Evolutionary conservation across 495 filamentous ascomycete genomes (phyloP).

Genomic region (Talaromyces stipitatus): DNA sequence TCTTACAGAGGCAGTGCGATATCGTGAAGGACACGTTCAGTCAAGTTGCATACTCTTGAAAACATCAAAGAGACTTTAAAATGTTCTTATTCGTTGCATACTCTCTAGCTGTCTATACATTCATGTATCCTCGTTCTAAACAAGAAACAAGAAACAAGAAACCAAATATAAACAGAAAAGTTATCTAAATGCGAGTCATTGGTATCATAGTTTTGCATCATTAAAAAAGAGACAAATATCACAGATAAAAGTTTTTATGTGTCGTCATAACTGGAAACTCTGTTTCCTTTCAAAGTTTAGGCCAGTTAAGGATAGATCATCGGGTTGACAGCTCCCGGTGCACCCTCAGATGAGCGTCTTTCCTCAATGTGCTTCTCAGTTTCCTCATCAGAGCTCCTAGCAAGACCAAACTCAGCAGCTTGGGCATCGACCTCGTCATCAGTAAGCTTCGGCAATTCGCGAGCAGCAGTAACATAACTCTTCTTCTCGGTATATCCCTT

Average conservation of each 20-base stretch:
- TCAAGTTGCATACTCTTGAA: neutral
- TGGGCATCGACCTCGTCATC: slow-evolving; percentile 58
- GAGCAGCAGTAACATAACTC: slow-evolving; percentile 60
- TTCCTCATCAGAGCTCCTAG: neutral
- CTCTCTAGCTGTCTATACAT: neutral
- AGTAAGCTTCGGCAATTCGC: slow-evolving; percentile 61
- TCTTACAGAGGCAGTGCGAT: slow-evolving; percentile 29
- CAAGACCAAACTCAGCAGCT: slow-evolving; percentile 43
- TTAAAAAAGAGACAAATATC: neutral
- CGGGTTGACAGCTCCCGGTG: neutral
- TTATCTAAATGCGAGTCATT: neutral
- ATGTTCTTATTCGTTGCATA: neutral
- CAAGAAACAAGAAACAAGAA: neutral
- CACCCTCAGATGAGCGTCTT: neutral
- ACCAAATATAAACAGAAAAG: neutral
- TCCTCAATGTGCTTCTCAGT: neutral
- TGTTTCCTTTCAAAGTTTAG: neutral
- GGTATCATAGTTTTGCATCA: neutral
- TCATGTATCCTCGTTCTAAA: no score
- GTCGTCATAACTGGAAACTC: neutral
- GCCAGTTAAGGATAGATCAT: neutral
- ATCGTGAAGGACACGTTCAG: slow-evolving; percentile 17
- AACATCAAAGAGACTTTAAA: neutral
- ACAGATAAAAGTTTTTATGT: neutral
- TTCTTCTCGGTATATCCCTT: slow-evolving; percentile 72